phyloP scores from a whole-genome alignment of 2,329 filamentous ascomycete genomes.

The Gyromitra esculenta region DNA sequence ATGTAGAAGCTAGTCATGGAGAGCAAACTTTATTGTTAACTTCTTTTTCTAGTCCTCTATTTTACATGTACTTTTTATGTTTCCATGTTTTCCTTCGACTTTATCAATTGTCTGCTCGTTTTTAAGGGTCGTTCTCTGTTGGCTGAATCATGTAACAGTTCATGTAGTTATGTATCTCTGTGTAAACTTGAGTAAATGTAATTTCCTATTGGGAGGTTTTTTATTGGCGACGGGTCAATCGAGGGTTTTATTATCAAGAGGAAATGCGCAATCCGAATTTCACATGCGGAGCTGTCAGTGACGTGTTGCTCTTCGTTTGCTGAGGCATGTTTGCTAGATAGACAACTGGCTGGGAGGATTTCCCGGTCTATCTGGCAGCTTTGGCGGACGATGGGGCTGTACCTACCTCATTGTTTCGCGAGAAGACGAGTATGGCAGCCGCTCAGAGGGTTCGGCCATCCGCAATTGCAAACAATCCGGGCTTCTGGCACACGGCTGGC shows the following conservation, averaged over 20 bases:
- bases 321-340: not conserved
- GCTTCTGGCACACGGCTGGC: no score
- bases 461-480: not conserved
- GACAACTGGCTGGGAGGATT: not conserved
- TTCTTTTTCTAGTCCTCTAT: not conserved
- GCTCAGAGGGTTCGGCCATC: not conserved
- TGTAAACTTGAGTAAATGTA: not conserved
- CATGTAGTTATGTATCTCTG: constrained; percentile 5
- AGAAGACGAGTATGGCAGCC: not conserved
- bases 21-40: constrained; percentile 6
- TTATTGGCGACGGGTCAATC: not conserved
- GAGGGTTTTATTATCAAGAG: not conserved
- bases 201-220: not conserved
- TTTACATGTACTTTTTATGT: not conserved
- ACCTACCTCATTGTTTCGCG: not conserved
- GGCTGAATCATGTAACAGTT: constrained; percentile 9
- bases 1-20: not conserved
- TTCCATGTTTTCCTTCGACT: not conserved
- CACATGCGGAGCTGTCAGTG: not conserved
- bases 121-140: not conserved
- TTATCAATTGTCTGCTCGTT: not conserved
- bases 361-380: not conserved
- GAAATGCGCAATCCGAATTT: not conserved
- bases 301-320: not conserved
- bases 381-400: not conserved